Conservation (phyloP, 177 flowering plant genomes). For the Vitis hybrid region DNA sequence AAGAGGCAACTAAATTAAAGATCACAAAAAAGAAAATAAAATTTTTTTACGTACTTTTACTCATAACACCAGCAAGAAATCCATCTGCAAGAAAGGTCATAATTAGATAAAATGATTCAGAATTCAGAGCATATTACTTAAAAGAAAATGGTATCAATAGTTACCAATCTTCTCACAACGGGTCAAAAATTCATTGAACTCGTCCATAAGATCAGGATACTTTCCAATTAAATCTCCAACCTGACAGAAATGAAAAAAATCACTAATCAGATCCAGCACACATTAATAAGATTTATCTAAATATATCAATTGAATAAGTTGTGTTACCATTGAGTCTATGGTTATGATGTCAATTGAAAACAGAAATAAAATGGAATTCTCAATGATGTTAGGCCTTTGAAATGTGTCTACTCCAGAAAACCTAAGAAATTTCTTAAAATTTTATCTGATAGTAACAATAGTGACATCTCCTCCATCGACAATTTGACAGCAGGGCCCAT, state of each 20-base stretch:
- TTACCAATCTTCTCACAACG: conserved; percentile 78
- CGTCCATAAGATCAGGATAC: conserved; percentile 82
- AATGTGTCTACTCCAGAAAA: too few relatives aligned
- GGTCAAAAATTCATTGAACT: conserved; percentile 66
- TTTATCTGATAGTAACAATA: too few relatives aligned
- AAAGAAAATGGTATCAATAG: conserved; percentile 1
- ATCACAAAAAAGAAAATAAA: conserved; percentile 7
- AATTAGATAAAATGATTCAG: conserved; percentile 22
- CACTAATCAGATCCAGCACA: not conserved
- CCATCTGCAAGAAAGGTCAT: conserved; percentile 62
- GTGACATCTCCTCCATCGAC: too few relatives aligned
- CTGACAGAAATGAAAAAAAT: conserved; percentile 33
- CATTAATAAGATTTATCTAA: not conserved
- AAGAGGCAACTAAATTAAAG: not conserved
- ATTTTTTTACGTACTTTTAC: conserved; percentile 54
- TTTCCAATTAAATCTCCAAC: conserved; percentile 67
- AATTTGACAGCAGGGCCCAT: too few relatives aligned
- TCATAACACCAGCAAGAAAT: conserved; percentile 62
- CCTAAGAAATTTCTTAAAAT: too few relatives aligned
- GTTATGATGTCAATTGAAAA: too few relatives aligned
- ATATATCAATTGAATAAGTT: too few relatives aligned
- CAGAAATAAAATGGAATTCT: too few relatives aligned
- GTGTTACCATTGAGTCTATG: too few relatives aligned
- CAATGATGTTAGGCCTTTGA: too few relatives aligned
- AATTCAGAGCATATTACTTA: not conserved